Percentiles rank a stretch among this genome's conserved stretches.
Evolutionary conservation across 306 rosid species (phyloP).

Genomic region (Begonia loranthoides): DNA sequence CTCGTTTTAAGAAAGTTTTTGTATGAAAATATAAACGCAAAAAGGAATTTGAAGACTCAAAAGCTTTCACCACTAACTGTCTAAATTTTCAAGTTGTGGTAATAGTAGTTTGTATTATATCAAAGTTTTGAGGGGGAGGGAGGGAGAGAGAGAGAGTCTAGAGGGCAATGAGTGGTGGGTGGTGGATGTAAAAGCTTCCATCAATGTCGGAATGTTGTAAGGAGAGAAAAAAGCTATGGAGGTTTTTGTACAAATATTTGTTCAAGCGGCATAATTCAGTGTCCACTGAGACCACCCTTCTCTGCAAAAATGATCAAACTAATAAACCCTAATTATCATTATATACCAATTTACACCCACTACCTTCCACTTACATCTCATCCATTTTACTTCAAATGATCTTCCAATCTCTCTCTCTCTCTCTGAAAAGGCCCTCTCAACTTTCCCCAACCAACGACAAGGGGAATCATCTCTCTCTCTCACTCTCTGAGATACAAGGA

Average conservation of each 20-base stretch:
- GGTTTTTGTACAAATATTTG: background rate
- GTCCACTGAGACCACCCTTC: constrained; percentile 21
- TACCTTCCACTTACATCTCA: constrained; percentile 11
- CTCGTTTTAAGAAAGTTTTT: too few relatives aligned
- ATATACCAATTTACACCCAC: background rate
- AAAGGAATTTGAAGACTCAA: too few relatives aligned
- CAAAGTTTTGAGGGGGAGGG: too few relatives aligned
- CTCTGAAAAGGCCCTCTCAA: constrained; percentile 30
- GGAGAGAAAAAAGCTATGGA: constrained; percentile 5
- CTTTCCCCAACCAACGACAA: constrained; percentile 20
- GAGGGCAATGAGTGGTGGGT: constrained; percentile 27
- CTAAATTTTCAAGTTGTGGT: too few relatives aligned
- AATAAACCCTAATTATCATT: background rate
- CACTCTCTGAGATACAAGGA: too few relatives aligned
- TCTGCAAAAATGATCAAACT: constrained; percentile 9
- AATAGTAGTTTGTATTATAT: too few relatives aligned
- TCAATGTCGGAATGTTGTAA: constrained; percentile 24
- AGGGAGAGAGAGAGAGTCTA: constrained; percentile 7
- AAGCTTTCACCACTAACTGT: too few relatives aligned
- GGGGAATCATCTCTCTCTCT: constrained; percentile 3
- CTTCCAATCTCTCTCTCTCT: background rate
- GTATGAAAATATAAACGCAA: too few relatives aligned
- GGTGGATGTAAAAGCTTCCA: constrained; percentile 25
- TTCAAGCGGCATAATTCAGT: constrained; percentile 1
- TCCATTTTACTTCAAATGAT: constrained; percentile 18